phyloP scores from a whole-genome alignment of 176 grass and related monocot species.

The Hyparrhenia diplandra region DNA sequence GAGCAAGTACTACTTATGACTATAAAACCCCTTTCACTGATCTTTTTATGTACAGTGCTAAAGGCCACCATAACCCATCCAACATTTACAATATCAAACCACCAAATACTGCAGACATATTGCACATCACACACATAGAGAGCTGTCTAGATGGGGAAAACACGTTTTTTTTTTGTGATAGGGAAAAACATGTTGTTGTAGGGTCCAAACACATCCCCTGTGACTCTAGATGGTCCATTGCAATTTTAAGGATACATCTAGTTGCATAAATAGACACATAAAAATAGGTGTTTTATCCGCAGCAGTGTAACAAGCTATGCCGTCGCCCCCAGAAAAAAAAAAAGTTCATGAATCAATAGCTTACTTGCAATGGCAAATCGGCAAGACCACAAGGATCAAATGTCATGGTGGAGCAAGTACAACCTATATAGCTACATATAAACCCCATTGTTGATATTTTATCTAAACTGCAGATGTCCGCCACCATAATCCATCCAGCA shows the following conservation, averaged over 20 bases:
- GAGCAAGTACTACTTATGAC: not conserved
- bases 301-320: not conserved
- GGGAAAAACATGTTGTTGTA: not conserved
- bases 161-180: too few relatives aligned
- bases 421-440: not conserved
- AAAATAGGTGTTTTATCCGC: not conserved
- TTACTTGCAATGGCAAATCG: not conserved
- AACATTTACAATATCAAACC: not conserved
- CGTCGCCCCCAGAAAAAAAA: not conserved
- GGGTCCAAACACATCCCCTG: not conserved
- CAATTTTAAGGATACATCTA: not conserved
- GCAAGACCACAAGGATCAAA: not conserved
- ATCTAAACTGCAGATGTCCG: not conserved
- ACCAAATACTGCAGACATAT: not conserved
- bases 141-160: not conserved
- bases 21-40: not conserved
- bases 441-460: not conserved
- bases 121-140: not conserved
- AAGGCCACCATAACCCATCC: not conserved
- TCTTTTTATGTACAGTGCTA: not conserved
- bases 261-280: not conserved
- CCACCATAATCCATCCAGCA: not conserved
- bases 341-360: not conserved
- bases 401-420: not conserved
- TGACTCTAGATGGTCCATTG: not conserved